A percentile compares a stretch with the other conserved stretches of the same genome.
phyloP scores from a whole-genome alignment of 495 filamentous ascomycete genomes.

The Aspergillus haitiensis region DNA sequence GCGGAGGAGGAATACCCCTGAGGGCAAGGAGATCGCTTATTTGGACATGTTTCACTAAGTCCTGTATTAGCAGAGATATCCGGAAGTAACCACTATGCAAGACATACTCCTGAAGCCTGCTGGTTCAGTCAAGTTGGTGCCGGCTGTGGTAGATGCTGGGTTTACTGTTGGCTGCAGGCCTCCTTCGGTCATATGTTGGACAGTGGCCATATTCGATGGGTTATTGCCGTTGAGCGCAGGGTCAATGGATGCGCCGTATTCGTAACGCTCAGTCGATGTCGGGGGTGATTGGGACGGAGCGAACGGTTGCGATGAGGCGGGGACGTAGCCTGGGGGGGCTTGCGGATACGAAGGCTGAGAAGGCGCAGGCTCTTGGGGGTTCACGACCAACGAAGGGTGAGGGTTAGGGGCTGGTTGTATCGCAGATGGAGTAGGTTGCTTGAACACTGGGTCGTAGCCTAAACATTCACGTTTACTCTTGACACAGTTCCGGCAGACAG shows the following conservation, averaged over 20 bases:
- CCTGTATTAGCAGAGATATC: neutral
- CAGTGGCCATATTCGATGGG: constrained; percentile 33
- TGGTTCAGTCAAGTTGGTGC: constrained; percentile 29
- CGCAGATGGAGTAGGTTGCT: constrained; percentile 72
- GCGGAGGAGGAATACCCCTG: constrained; percentile 60
- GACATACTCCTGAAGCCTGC: constrained; percentile 42
- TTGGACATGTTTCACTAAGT: constrained; percentile 65
- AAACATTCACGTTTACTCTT: constrained; percentile 97
- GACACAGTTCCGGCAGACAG: constrained; percentile 92
- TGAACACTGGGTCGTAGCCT: constrained; percentile 98
- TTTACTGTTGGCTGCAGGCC: constrained; percentile 33
- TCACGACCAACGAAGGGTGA: constrained; percentile 49
- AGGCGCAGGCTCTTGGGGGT: constrained; percentile 44
- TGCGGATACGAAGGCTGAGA: constrained; percentile 42
- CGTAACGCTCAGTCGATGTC: constrained; percentile 45
- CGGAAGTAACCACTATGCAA: neutral
- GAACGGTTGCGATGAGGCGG: constrained; percentile 62
- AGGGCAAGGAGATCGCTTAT: constrained; percentile 74
- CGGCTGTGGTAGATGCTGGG: constrained; percentile 28
- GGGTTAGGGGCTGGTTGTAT: constrained; percentile 74
- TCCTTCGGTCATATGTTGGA: constrained; percentile 38
- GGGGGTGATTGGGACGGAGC: constrained; percentile 52
- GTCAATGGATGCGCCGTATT: constrained; percentile 69
- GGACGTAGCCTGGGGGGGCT: constrained; percentile 58
- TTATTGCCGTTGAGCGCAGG: constrained; percentile 60